Evolutionary conservation across 495 filamentous ascomycete genomes (phyloP), one percentile per base, ranked within the genome.

Genomic region (Penicillium macrosclerotiorum): DNA sequence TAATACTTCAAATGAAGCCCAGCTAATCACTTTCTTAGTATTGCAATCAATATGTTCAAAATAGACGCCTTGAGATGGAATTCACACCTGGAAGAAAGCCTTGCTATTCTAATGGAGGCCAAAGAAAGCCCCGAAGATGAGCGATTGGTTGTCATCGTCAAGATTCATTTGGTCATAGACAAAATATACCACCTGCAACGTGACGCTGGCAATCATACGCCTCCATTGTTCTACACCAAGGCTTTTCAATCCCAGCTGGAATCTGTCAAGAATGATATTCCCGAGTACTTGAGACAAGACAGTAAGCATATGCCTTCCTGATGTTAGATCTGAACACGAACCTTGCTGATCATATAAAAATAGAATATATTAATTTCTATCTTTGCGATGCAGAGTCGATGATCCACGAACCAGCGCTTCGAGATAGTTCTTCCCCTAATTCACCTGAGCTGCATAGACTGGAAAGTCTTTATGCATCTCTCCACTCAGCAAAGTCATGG

Each of bases 11-110:
- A 14, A 3, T 7, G 14, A 20, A 13, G 11, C 16, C 8, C 13
- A 3, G n/a, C 43, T 46, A 25, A 46, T 13, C 25, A 8, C 2
- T n/a, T 5, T 34, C 35, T 12, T 54, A 77, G 68, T 40, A 60
- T 67, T 47, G 75, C 67, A 37, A 69, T 67, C 9, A 66, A 62
- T 30, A 64, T 78, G 40, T 67, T 65, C 13, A 67, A 64, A 37
- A 68, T 70, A 3, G 72, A 79, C 31, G 64, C 73, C 4, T 54
- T 82, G 5, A 64, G 62, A 12, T 82, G 76, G 74, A 77, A 71
- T 6, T 51, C 73, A 5, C 68, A 78, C 37, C 67, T 82, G 57
- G 77, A 79, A 25, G 72, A 78, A 17, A 75, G 69, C 26, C 63
- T 83, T 2, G 51, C 62, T 0, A 48, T 64, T 1, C 62, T 82